phyloP scores from a whole-genome alignment of 176 grass and related monocot species.

The Pontederia paniculata region DNA sequence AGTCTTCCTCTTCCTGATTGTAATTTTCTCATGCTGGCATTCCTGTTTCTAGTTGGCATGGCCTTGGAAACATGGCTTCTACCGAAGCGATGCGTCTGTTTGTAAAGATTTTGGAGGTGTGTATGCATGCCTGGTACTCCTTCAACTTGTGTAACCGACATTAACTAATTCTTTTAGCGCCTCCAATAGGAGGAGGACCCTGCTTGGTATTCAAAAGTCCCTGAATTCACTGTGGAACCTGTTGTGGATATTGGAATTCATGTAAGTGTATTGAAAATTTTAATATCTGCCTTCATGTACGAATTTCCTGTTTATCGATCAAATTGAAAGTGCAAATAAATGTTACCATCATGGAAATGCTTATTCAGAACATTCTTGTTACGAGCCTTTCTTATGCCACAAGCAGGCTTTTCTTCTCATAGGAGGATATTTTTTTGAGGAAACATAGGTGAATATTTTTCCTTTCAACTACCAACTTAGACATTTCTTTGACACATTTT shows the following conservation, averaged over 20 bases:
- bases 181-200: constrained; percentile 87
- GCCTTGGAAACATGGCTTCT: constrained; percentile 73
- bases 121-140: not conserved
- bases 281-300: not conserved
- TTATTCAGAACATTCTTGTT: too few species aligned
- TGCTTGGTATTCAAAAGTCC: constrained; percentile 80
- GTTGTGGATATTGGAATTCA: constrained; percentile 80
- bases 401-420: too few species aligned
- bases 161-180: not conserved
- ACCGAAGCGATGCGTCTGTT: constrained; percentile 94
- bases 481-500: too few species aligned
- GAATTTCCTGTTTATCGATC: not conserved
- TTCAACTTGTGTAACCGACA: too few species aligned
- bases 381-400: too few species aligned
- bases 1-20: not conserved
- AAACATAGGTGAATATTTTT: too few species aligned
- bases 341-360: too few species aligned
- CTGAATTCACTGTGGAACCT: constrained; percentile 53
- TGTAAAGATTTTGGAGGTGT: constrained; percentile 97
- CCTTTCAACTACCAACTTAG: too few species aligned
- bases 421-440: too few species aligned
- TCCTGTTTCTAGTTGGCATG: constrained; percentile 65
- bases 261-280: constrained; percentile 38
- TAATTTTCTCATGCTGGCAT: not conserved
- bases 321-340: too few species aligned